Conservation (phyloP, 1,284 basidiomycete genomes). For the Mixia osmundae region DNA sequence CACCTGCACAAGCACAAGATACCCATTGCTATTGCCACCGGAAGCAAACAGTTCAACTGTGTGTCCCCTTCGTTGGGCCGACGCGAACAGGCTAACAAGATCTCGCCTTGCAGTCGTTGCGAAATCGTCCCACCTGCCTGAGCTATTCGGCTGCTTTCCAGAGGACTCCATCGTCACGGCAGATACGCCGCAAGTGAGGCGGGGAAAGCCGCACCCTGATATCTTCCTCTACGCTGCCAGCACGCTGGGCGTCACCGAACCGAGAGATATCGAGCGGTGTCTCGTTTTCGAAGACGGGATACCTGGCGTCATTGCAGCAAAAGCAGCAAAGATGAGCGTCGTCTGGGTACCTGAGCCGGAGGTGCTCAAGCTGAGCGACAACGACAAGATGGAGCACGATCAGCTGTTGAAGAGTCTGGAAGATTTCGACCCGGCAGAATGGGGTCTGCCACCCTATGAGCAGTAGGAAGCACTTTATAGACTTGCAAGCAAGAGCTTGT, state of each 20-base stretch:
- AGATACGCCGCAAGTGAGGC: conserved; percentile 6
- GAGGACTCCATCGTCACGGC: conserved; percentile 8
- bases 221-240: conserved; percentile 17
- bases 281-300: conserved; percentile 18
- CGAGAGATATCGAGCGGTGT: conserved; percentile 7
- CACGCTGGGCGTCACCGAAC: conserved; percentile 10
- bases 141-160: conserved; percentile 13
- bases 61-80: conserved; percentile 12
- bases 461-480: no score
- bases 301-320: conserved; percentile 14
- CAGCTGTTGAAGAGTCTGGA: conserved; percentile 1
- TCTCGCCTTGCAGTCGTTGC: conserved; percentile 14
- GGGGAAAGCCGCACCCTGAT: conserved; percentile 13
- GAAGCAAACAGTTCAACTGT: conserved; percentile 14
- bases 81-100: conserved; percentile 10
- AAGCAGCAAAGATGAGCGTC: conserved; percentile 36
- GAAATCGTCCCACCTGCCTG: conserved; percentile 5
- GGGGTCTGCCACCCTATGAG: conserved; percentile 14
- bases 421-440: conserved; percentile 9
- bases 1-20: conserved; percentile 14
- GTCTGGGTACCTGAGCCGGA: conserved; percentile 32
- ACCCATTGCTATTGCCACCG: conserved; percentile 17
- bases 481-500: no score
- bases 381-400: not conserved
- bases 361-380: not conserved